Evolutionary conservation across 768 basidiomycete genomes (phyloP).

Genomic region (Panellus pusillus): DNA sequence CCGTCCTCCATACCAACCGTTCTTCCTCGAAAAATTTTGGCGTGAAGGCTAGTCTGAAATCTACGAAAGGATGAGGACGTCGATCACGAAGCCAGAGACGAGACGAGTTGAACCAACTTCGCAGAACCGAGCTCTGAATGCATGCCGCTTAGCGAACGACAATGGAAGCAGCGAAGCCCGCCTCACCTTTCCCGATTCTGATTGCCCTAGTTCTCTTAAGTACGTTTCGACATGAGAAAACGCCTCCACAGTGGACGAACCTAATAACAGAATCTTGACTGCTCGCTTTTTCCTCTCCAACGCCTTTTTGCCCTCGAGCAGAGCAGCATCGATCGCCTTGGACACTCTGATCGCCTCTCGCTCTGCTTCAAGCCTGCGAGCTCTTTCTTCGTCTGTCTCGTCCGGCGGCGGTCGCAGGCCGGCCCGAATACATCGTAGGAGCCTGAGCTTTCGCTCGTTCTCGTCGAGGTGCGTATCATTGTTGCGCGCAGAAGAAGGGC

Average conservation of each 20-base stretch:
- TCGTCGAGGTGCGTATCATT: too few species aligned
- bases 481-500: too few species aligned
- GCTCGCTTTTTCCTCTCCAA: conserved; percentile 37
- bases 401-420: conserved; percentile 33
- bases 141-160: background rate
- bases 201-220: conserved; percentile 30
- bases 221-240: background rate
- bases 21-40: conserved; percentile 46
- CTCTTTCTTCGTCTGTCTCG: conserved; percentile 36
- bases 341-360: conserved; percentile 36
- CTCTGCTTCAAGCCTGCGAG: conserved; percentile 28
- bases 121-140: conserved; percentile 18
- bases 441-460: background rate
- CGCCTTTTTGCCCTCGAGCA: conserved; percentile 32
- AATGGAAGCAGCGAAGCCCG: background rate
- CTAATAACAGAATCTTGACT: conserved; percentile 41
- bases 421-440: conserved; percentile 30
- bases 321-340: conserved; percentile 35
- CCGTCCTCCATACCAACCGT: conserved; percentile 46
- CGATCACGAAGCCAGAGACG: too few species aligned
- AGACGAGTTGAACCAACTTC: conserved; percentile 6
- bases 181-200: conserved; percentile 39
- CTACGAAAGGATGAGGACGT: conserved; percentile 24
- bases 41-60: conserved; percentile 51
- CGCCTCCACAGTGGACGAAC: conserved; percentile 21